phyloP scores from a whole-genome alignment of 176 grass and related monocot species.

The Cenchrus americanus region DNA sequence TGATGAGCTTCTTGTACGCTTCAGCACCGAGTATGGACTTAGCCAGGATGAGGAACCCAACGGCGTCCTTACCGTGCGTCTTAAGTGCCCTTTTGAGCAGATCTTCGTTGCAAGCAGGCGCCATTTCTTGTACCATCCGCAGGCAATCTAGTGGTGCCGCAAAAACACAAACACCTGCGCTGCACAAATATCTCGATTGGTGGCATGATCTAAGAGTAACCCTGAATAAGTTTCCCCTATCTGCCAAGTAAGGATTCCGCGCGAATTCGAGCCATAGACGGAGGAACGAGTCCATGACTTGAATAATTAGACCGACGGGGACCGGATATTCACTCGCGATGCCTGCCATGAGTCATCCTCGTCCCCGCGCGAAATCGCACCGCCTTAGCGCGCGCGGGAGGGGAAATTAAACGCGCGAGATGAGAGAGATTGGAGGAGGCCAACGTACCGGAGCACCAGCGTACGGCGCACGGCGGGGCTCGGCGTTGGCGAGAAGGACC shows the following conservation, averaged over 20 bases:
- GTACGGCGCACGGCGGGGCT: too few species aligned
- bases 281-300: neutral
- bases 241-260: neutral
- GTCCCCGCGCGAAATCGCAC: neutral
- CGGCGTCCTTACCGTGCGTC: neutral
- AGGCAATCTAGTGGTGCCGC: neutral
- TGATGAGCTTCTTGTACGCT: conserved; percentile 24
- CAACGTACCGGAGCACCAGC: neutral
- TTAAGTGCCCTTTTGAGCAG: neutral
- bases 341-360: neutral
- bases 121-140: conserved; percentile 17
- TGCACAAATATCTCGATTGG: neutral
- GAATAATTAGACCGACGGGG: neutral
- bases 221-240: neutral
- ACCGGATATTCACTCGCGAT: neutral
- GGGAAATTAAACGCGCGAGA: neutral
- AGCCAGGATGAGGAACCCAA: conserved; percentile 21
- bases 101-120: neutral
- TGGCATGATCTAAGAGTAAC: neutral
- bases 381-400: neutral
- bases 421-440: neutral
- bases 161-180: conserved; percentile 30
- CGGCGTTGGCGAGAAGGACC: neutral
- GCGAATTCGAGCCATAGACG: neutral
- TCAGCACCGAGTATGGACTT: conserved; percentile 1